phyloP scores from a whole-genome alignment of 306 rosid species.

The Sphenostylis stenocarpa region DNA sequence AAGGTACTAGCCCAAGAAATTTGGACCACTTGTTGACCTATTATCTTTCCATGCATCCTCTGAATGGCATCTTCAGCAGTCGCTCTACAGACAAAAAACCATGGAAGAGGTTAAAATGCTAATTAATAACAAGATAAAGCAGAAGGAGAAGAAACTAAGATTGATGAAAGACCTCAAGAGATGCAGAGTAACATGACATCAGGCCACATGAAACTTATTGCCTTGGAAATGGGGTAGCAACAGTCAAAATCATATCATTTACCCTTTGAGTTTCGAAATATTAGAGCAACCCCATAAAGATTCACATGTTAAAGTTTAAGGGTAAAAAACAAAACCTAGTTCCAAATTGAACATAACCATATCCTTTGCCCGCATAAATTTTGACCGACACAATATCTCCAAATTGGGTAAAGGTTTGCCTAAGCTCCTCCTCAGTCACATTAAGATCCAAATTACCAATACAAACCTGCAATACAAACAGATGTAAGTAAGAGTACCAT shows the following conservation, averaged over 20 bases:
- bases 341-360: conserved; percentile 82
- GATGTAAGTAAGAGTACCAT: neutral
- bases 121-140: conserved; percentile 13
- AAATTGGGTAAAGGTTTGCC: conserved; percentile 78
- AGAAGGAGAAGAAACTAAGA: conserved; percentile 27
- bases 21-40: conserved; percentile 81
- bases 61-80: conserved; percentile 88
- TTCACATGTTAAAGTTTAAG: conserved; percentile 29
- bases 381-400: conserved; percentile 75
- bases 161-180: conserved; percentile 38
- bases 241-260: conserved; percentile 28
- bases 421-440: conserved; percentile 76
- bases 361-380: conserved; percentile 82
- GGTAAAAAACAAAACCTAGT: conserved; percentile 55
- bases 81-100: conserved; percentile 48
- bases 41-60: conserved; percentile 84
- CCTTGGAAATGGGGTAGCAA: conserved; percentile 30
- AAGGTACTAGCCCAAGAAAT: conserved; percentile 82
- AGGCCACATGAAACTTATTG: conserved; percentile 39
- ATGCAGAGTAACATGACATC: conserved; percentile 35
- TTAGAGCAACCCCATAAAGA: conserved; percentile 21
- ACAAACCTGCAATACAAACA: conserved; percentile 54
- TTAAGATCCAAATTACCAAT: conserved; percentile 90
- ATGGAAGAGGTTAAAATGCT: conserved; percentile 22
- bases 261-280: conserved; percentile 25